phyloP scores from a whole-genome alignment of 2,329 filamentous ascomycete genomes.

The Aaosphaeria arxii region DNA sequence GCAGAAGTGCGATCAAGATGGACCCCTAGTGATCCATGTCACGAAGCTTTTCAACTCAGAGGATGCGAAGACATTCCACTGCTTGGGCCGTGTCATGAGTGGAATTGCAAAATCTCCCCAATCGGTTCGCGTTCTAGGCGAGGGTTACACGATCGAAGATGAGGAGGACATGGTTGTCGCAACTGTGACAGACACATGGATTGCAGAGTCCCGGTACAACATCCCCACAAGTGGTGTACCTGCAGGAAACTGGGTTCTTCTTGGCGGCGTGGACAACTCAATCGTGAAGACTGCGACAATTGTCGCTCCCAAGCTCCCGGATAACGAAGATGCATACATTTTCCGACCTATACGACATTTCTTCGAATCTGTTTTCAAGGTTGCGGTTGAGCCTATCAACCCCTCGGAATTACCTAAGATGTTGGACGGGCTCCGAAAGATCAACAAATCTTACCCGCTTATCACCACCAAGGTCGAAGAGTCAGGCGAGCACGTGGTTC shows the following conservation, averaged over 20 bases:
- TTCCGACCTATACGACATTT: conserved; percentile 93
- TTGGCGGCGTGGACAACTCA: conserved; percentile 92
- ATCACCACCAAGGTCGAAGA: conserved; percentile 97
- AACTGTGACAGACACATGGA: conserved; percentile 81
- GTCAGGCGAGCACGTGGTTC: conserved; percentile 90
- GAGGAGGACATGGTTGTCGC: conserved; percentile 95
- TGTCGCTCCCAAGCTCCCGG: conserved; percentile 73
- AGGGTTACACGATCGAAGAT: conserved; percentile 93
- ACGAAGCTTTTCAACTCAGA: conserved; percentile 89
- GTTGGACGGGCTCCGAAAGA: conserved; percentile 91
- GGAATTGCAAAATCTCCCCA: conserved; percentile 80
- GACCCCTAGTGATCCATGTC: conserved; percentile 85
- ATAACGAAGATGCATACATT: conserved; percentile 90
- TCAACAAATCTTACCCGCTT: conserved; percentile 96
- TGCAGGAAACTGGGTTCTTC: conserved; percentile 88
- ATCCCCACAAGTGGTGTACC: conserved; percentile 88
- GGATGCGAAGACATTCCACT: conserved; percentile 88
- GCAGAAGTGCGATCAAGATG: conserved; percentile 79
- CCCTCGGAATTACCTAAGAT: conserved; percentile 98
- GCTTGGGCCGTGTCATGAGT: conserved; percentile 88
- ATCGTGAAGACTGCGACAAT: conserved; percentile 97
- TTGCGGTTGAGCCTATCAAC: conserved; percentile 96
- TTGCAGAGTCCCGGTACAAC: conserved; percentile 90
- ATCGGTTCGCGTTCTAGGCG: conserved; percentile 86
- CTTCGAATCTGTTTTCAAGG: conserved; percentile 95